Base-by-base conservation (phyloP, 345 rosid species). In the Bruguiera gymnorhiza region DNA sequence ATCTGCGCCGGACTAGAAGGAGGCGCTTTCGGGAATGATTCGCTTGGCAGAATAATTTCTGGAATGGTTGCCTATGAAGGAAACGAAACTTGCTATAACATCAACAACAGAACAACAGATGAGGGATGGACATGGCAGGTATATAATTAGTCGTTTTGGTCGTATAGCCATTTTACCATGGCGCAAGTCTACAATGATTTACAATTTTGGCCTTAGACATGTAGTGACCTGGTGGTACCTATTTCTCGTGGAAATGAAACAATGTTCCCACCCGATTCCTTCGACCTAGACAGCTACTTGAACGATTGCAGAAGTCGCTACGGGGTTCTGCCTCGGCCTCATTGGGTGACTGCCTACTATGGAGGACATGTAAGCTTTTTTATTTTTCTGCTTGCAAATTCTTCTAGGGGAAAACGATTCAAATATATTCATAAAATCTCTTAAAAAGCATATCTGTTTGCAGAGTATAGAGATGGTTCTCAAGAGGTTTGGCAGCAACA, bases 191-290 rank as follows among this genome's bases (percentile, higher is more conserved):
- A 43, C 5, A 4, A 36, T 6, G 8, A 53, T 32, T 23, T 27
- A 13, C 27, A 2, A 5, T 63, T 53, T 37, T 54, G 31, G 18
- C 16, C 58, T 0, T 46, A 82, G 86, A 72, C 16, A 10, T 86
- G 88, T 26, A 86, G 84, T 37, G 90, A 86, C 74, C 76, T 86
- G 85, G 88, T 78, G 67, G 75, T 84, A 4, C 88, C 88, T 0
- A 70, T 81, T 16, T 86, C 76, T 8, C 27, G n/a, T 2, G 79
- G 70, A 10, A 79, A 83, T 13, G 67, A 60, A 0, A 81, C 84
- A 23, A 84, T 84, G 86, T 82, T 86, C 62, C 80, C 66, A 50
- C 29, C 72, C 0, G 3, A 1, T 2, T 81, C 85, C 4, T 84
- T 78, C 56, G 39, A 74, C 26, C 60, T 76, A 37, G 53, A 20